phyloP scores from a whole-genome alignment of 345 rosid species.

The Boechera retrofracta region DNA sequence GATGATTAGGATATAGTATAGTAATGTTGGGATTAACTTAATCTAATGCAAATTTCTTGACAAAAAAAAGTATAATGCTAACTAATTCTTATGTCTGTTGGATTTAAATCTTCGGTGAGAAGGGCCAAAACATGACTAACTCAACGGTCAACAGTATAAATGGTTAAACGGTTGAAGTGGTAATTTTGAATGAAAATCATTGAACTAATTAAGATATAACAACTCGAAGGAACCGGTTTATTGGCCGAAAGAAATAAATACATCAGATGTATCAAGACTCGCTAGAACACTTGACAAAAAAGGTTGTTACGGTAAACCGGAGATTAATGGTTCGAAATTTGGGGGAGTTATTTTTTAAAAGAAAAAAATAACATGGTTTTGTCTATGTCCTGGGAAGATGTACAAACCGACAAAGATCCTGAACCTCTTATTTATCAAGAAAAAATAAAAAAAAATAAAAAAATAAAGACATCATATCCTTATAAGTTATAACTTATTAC shows the following conservation, averaged over 20 bases:
- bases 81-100: background rate
- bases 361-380: no score
- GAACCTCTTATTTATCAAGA: no score
- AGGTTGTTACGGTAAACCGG: no score
- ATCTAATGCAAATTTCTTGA: background rate
- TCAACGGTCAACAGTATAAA: background rate
- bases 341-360: no score
- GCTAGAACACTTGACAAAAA: no score
- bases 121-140: background rate
- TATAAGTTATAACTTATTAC: background rate
- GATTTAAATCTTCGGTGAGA: background rate
- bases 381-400: no score
- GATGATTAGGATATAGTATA: constrained; percentile 1
- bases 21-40: background rate
- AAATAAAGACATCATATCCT: background rate
- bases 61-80: background rate
- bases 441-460: no score
- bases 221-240: no score
- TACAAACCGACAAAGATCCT: no score
- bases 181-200: background rate
- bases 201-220: no score
- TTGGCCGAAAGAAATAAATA: background rate
- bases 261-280: no score
- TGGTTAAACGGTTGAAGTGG: background rate
- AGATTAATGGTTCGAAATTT: no score